phyloP scores from a whole-genome alignment of 2,329 filamentous ascomycete genomes.

The Penicillium sp. region DNA sequence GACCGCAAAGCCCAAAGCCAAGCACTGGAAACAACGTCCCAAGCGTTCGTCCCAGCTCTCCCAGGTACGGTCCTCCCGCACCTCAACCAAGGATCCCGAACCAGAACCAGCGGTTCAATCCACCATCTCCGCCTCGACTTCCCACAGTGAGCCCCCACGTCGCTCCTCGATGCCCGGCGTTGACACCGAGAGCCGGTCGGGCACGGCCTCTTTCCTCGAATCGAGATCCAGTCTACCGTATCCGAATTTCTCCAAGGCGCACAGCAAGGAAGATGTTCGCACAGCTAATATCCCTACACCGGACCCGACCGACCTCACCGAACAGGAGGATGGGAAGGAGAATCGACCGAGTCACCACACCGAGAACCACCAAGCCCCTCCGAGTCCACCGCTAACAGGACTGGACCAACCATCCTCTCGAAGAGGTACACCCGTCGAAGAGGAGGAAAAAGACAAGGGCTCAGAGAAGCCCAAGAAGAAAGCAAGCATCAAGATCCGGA shows the following conservation, averaged over 20 bases:
- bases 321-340: conserved; percentile 41
- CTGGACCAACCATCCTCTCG: conserved; percentile 41
- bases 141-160: conserved; percentile 24
- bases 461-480: conserved; percentile 38
- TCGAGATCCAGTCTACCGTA: conserved; percentile 64
- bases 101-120: conserved; percentile 31
- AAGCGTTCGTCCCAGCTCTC: conserved; percentile 26
- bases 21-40: conserved; percentile 28
- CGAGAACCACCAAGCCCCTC: conserved; percentile 41
- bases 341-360: conserved; percentile 25
- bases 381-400: conserved; percentile 50
- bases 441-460: conserved; percentile 33
- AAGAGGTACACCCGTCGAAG: conserved; percentile 28
- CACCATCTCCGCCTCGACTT: conserved; percentile 28
- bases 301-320: conserved; percentile 69
- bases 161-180: conserved; percentile 57
- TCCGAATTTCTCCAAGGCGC: conserved; percentile 82
- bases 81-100: conserved; percentile 37
- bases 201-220: conserved; percentile 42
- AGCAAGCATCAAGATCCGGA: conserved; percentile 37
- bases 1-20: conserved; percentile 29
- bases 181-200: conserved; percentile 35
- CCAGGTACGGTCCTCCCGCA: conserved; percentile 32
- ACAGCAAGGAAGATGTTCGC: conserved; percentile 82
- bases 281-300: conserved; percentile 59